Conservation (phyloP, 208 protist species). For the Trypanosoma mega region DNA sequence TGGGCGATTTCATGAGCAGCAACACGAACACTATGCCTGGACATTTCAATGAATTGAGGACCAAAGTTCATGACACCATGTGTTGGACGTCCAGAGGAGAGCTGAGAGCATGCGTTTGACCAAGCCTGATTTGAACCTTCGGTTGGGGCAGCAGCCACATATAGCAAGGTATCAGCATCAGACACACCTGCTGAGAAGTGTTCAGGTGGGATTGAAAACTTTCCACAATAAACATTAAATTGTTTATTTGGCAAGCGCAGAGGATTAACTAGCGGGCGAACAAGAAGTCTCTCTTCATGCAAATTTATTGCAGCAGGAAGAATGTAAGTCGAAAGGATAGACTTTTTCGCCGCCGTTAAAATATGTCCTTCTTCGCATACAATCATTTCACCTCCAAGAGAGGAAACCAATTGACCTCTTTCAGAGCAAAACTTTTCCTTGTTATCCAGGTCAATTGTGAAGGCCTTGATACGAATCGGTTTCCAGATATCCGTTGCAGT, state of each 20-base stretch:
- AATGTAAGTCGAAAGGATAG: constrained; percentile 22
- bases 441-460: constrained; percentile 34
- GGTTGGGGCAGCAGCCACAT: constrained; percentile 40
- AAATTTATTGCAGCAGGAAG: constrained; percentile 39
- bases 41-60: constrained; percentile 25
- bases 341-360: constrained; percentile 35
- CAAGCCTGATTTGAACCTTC: constrained; percentile 11
- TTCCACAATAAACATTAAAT: constrained; percentile 29
- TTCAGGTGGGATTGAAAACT: constrained; percentile 39
- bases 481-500: constrained; percentile 12
- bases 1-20: constrained; percentile 84
- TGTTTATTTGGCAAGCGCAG: too few species aligned
- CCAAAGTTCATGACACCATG: constrained; percentile 56
- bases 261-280: constrained; percentile 26
- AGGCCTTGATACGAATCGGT: constrained; percentile 41
- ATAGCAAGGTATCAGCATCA: constrained; percentile 65
- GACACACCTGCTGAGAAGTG: constrained; percentile 40
- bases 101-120: constrained; percentile 10
- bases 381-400: constrained; percentile 22
- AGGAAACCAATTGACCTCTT: constrained; percentile 17
- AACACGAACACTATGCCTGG: constrained; percentile 19
- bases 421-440: constrained; percentile 34
- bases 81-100: constrained; percentile 25
- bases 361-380: constrained; percentile 33
- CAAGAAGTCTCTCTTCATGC: constrained; percentile 45